Evolutionary conservation across 2,329 filamentous ascomycete genomes (phyloP), one percentile per base, ranked within the genome.

Genomic region (Magnaporthiopsis rhizophila): DNA sequence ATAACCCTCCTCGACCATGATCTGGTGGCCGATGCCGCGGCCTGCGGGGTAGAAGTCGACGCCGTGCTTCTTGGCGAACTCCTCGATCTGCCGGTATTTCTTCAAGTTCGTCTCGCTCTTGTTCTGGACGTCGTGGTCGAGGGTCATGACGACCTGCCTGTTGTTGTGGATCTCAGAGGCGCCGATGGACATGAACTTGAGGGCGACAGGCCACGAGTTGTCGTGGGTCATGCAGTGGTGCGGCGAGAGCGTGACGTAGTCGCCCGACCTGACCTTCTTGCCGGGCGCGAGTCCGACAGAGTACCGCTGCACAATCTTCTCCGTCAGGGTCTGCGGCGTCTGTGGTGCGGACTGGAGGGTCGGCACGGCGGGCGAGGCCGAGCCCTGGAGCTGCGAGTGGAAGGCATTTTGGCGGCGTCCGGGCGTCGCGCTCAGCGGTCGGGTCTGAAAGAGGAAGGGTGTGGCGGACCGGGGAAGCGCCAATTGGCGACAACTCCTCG

Each of bases 111-210:
- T 79, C 67, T 90, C 87, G 64, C 80, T 86, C 75, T 88, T 90
- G 75, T 96, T 95, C 73, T 96, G 91, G 0, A 97, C 90, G 70
- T 97, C 91, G 72, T 97, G 93, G 71, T 97, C 92, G 2, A 96
- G 77, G 0, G 91, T 89, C 80, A 95, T 88, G 26, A 97, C 90
- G 34, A 95, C 80, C 77, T 97, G 92, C 26, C 81, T 77, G 2
- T 82, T 83, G 73, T 93, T 79, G 69, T 91, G 82, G 71, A 96
- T 83, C 72, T 87, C 86, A 60, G 88, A 84, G 0, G 91, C 91
- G 21, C 91, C 91, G 67, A 93, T 93, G 13, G 86, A 87, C 86
- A 91, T 90, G 78, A 93, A 94, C 76, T 94, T 95, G 58, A 73
- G 67, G 66, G 88, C 89, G 0, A 75, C 71, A 2, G 74, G 73